Evolutionary conservation across 2,329 filamentous ascomycete genomes (phyloP), one percentile per base, ranked within the genome.

Genomic region (Beauveria medogensis): DNA sequence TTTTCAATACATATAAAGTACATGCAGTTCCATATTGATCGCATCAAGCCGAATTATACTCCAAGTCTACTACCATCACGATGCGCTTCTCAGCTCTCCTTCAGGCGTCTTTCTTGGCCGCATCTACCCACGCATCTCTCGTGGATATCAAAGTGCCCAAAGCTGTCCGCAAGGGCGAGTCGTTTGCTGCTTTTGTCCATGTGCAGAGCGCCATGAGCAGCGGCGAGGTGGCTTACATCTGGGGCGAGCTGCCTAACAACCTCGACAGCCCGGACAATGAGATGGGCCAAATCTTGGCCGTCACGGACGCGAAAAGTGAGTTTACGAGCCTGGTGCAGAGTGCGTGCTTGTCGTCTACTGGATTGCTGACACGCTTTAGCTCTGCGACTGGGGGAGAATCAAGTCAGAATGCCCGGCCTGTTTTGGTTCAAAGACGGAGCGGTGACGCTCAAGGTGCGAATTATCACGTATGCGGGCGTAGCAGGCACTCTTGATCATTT

Each of bases 141-240:
- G 56, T 59, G 24, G 30, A 40, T 34, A 59, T 59, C 47, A 59
- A 59, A 26, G 56, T 59, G n/a, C 56, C 56, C 47, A 51, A 8
- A 18, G 56, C 46, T 14, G 37, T 59, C 18, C 56, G 56, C 37
- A 59, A 59, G 40, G 56, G 56, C 44, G 56, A 59, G 30, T 48
- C 44, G 3, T 59, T 59, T 20, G 40, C 56, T 14, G 56, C 56
- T 22, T 48, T 59, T 26, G 56, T 59, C 24, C 56, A 59, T 34
- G 56, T 59, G 16, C 56, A 59, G 47, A 59, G 56, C 47, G 56
- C 18, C 24, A 50, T 51, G 56, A 59, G 56, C 37, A 59, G 56
- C 47, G 56, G 56, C 18, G 56, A 59, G 37, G 56, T 59, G 12
- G 56, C 56, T 6, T 59, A 59, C 47, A 52, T 59, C 37, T 59